Evolutionary conservation across 1,284 basidiomycete species (phyloP), one percentile per base, ranked within the genome.

Genomic region (Tylopilus orsonianus): DNA sequence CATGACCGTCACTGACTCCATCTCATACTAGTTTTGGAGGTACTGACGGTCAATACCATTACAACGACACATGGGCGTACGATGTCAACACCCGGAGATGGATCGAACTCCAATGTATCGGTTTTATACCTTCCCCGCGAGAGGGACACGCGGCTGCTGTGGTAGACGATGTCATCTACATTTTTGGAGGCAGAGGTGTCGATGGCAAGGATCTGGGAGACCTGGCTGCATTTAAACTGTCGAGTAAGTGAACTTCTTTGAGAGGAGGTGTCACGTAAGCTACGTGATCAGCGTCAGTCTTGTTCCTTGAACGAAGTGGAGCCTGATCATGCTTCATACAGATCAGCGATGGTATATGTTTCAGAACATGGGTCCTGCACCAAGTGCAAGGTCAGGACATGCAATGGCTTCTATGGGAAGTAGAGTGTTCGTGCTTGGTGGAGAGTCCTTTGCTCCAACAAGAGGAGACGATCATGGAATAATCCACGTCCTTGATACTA

Each of bases 51-150:
- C 87, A 91, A 66, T 99, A 93, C 71, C 97, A 99, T 69, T 99
- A 99, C 74, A 99, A 99, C 69, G 97, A 99, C 66, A 99, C 96
- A 5, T 99, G 97, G 97, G 80, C 87, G 22, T 98, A 93, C 69
- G 94, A 97, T 67, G 77, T 94, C 39, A 78, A 77, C 26, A 89
- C 92, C 0, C 80, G 81, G 49, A 80, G 72, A 41, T 99, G 97
- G 97, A 80, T 87, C 12, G 97, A 99, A 68, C 75, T 99, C 48
- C 86, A 89, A 34, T 99, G 97, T 70, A 98, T 98, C 49, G 97
- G 97, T 2, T 99, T 92, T 69, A 97, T 98, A 51, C 97, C 97
- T 14, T 89, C 92, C 8, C 93, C 97, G 2, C 78, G 97, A 41
- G 97, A 99, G 69, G 97, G 97, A 0, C 97, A 99, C 62, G 91